phyloP scores from a whole-genome alignment of 169 alveolate species.

The Eimeria maxima region DNA sequence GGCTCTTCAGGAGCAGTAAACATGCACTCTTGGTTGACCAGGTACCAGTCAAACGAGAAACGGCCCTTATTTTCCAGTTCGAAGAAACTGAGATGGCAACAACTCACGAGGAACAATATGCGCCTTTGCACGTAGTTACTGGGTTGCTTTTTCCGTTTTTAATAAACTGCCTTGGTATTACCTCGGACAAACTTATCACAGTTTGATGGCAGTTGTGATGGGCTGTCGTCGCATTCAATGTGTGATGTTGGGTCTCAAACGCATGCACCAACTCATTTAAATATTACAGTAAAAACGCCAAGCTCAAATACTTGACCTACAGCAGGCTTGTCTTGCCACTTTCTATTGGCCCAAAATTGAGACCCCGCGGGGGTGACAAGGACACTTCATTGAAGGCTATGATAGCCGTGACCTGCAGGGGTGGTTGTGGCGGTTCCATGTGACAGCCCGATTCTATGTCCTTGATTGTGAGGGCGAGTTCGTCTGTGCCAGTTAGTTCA shows the following conservation, averaged over 20 bases:
- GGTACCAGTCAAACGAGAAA: conserved; percentile 93
- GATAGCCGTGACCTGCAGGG: conserved; percentile 89
- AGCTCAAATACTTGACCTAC: conserved; percentile 8
- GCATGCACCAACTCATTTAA: not conserved
- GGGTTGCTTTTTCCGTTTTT: not conserved
- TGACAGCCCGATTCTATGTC: conserved; percentile 93
- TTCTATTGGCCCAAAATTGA: conserved; percentile 96
- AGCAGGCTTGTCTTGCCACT: conserved; percentile 90
- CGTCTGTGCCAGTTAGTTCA: conserved; percentile 90
- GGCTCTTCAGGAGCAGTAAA: conserved; percentile 44
- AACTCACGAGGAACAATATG: not conserved
- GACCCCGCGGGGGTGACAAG: conserved; percentile 94
- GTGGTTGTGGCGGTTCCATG: conserved; percentile 89
- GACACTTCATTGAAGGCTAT: conserved; percentile 94
- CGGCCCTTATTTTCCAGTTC: conserved; percentile 96
- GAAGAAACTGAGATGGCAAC: conserved; percentile 85
- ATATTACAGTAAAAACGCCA: too few species aligned
- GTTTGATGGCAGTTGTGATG: not conserved
- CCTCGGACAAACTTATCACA: not conserved
- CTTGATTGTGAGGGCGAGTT: conserved; percentile 89
- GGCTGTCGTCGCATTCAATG: not conserved
- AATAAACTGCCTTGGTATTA: not conserved
- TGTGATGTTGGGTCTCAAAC: not conserved
- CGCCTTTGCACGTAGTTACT: not conserved
- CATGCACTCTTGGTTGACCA: conserved; percentile 87